Base-by-base conservation (phyloP, 306 rosid genomes). In the Vicia villosa region DNA sequence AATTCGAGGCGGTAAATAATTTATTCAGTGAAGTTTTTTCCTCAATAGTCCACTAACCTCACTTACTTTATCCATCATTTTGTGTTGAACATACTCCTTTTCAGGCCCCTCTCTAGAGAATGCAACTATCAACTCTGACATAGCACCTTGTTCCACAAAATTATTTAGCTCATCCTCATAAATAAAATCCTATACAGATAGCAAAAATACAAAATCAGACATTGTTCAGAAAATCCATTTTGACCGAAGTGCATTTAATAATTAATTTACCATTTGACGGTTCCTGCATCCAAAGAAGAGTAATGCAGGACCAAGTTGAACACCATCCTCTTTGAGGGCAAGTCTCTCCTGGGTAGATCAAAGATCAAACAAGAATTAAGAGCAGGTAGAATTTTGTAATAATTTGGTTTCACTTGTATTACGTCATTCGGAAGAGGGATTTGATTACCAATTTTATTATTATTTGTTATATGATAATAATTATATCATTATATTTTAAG, bases 281-380 rank as follows among this genome's bases (percentile, higher is more conserved):
- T 95, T 91, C 82, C 99, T 86, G 66, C 99, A 95, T 56, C 99
- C 99, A 73, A 95, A 95, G 84, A 91, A 91, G 59, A 95, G 85
- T 63, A 95, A 3, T 61, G 95, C 92, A 78, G 91, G 91, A 49
- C 96, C 99, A 68, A 89, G 84, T 55, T 89, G 87, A 59, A 79
- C 81, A 12, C 89, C 95, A 41, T 80, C 83, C 81, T 84, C 83
- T 80, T 83, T 91, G 66, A 95, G 96, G 54, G 88, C 91, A 68
- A 70, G 59, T 71, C 96, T 85, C 84, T 95, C 99, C 99, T 95
- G 89, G 52, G 76, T 34, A 77, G 55, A 67, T 34, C 65, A 74
- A 82, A 70, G 66, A 70, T 46, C 68, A 22, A 74, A 41, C 38
- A 46, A 30, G 58, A 70, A 41, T 37, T 45, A 34, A 74, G 58